A percentile compares a stretch with the other conserved stretches of the same genome.
Conservation (phyloP, 2,329 filamentous ascomycete species). For the Colletotrichum lindemuthianum region DNA sequence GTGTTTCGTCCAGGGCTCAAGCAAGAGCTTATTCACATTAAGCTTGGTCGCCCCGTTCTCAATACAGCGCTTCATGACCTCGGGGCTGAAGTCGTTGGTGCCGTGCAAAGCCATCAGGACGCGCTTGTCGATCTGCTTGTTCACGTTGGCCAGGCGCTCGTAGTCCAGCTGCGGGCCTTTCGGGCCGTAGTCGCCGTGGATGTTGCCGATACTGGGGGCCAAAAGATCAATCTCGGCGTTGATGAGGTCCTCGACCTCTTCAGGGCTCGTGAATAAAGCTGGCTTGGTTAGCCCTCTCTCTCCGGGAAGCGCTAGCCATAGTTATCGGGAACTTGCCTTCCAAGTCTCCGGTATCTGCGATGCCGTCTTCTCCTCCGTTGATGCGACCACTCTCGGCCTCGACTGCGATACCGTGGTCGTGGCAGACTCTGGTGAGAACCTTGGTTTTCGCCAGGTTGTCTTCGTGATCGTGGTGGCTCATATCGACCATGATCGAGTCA, state of each 20-base stretch:
- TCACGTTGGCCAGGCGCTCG: conserved; percentile 56
- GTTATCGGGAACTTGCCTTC: conserved; percentile 44
- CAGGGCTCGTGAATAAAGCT: conserved; percentile 67
- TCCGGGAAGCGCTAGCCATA: accelerated
- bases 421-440: conserved; percentile 70
- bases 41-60: conserved; percentile 35
- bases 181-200: conserved; percentile 78
- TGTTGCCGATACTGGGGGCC: conserved; percentile 80
- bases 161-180: conserved; percentile 72
- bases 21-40: conserved; percentile 36
- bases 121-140: conserved; percentile 35
- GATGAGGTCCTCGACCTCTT: conserved; percentile 77
- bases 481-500: conserved; percentile 81
- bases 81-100: conserved; percentile 38
- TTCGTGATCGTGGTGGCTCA: conserved; percentile 76
- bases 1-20: conserved; percentile 22
- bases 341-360: conserved; percentile 66
- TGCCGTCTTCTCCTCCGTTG: conserved; percentile 73
- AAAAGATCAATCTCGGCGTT: conserved; percentile 78
- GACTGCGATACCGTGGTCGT: conserved; percentile 70
- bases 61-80: conserved; percentile 36
- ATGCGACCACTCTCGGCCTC: conserved; percentile 77
- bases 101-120: conserved; percentile 39
- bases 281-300: neutral
- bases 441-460: conserved; percentile 73